Conservation (phyloP, 768 basidiomycete genomes). For the Ramaria rubella region DNA sequence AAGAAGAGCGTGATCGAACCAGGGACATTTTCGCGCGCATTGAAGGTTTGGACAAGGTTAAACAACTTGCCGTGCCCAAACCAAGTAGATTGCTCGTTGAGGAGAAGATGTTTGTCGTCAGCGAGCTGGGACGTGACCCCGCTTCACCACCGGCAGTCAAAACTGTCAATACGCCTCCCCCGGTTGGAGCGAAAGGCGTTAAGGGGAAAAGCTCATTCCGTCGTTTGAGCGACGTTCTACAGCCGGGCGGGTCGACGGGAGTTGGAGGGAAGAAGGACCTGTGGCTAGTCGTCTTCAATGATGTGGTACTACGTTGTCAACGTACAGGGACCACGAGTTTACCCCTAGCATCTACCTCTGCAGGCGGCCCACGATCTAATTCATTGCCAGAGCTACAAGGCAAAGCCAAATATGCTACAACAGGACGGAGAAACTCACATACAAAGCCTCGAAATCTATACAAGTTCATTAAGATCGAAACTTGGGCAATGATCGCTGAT, state of each 20-base stretch:
- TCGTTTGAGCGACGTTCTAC: conserved; percentile 83
- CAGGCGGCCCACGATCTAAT: conserved; percentile 24
- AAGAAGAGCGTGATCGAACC: conserved; percentile 93
- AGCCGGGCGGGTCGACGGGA: conserved; percentile 38
- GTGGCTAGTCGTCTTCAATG: conserved; percentile 95
- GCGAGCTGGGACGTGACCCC: conserved; percentile 15
- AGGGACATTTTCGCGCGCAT: conserved; percentile 94
- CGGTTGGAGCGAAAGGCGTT: conserved; percentile 32
- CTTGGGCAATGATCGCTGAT: conserved; percentile 70
- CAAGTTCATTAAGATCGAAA: conserved; percentile 91
- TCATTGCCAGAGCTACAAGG: conserved; percentile 81
- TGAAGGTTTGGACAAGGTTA: conserved; percentile 91
- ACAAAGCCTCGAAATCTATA: conserved; percentile 87
- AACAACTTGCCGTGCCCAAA: conserved; percentile 87
- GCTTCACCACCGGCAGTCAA: conserved; percentile 37
- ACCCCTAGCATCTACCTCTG: conserved; percentile 59
- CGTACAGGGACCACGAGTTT: conserved; percentile 83
- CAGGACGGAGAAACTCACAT: conserved; percentile 67
- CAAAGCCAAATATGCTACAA: conserved; percentile 78
- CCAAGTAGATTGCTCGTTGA: conserved; percentile 81
- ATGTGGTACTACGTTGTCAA: conserved; percentile 89
- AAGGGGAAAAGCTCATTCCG: conserved; percentile 84
- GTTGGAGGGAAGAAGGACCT: conserved; percentile 72
- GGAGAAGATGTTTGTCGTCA: conserved; percentile 36
- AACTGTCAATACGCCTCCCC: conserved; percentile 21